Percentiles rank a stretch among this genome's conserved stretches.
These are phyloP conservation scores for Telfairia occidentalis DNA, from an alignment of 331 rosid genomes.

Conservation along the genomic window DNA sequence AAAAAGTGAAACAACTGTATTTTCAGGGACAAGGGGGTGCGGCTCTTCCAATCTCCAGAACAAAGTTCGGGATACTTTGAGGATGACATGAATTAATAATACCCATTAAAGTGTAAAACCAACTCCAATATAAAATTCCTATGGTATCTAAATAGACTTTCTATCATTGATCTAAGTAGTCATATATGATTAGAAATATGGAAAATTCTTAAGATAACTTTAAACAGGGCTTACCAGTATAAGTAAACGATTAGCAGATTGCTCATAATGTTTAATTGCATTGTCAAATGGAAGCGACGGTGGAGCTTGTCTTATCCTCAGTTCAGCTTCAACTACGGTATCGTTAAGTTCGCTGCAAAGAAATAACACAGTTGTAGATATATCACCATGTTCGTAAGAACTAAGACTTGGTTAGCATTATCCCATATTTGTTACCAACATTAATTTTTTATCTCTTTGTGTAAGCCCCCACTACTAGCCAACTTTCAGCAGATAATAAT, in stretches of 20 bases:
- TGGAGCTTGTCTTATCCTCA: conserved; percentile 51
- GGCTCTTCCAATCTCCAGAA: not conserved
- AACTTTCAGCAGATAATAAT: not conserved
- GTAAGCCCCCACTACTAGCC: not conserved
- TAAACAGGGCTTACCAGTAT: conserved; percentile 56
- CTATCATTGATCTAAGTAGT: not conserved
- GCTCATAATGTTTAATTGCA: conserved; percentile 45
- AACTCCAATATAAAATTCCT: not conserved
- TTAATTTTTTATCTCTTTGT: not conserved
- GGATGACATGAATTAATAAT: not conserved
- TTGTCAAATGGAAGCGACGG: conserved; percentile 44
- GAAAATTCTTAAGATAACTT: not conserved
- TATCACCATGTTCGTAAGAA: not conserved
- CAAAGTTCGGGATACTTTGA: not conserved
- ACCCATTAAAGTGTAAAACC: not conserved
- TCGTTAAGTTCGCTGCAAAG: conserved; percentile 70
- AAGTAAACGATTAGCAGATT: conserved; percentile 63
- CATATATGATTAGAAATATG: not conserved
- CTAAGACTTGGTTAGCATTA: not conserved
- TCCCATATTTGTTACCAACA: not conserved
- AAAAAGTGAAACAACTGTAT: not conserved
- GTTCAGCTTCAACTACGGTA: conserved; percentile 76
- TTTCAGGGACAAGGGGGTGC: not conserved
- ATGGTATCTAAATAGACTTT: not conserved
- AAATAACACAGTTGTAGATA: not conserved